phyloP scores from a whole-genome alignment of 805 yeast species.

The Myxozyma kluyveri region DNA sequence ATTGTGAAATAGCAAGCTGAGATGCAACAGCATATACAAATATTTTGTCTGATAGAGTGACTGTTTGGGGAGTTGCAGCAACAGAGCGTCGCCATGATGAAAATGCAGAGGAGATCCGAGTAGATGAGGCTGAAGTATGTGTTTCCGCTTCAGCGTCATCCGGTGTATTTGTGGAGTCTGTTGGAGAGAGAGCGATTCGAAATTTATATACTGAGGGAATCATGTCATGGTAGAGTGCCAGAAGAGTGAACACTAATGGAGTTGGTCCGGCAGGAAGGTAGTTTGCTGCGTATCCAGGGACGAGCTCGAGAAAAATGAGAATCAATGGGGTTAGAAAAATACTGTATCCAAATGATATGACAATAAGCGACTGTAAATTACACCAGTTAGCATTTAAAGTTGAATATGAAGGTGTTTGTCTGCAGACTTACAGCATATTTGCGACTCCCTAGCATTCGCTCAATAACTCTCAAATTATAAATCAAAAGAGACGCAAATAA shows the following conservation, averaged over 20 bases:
- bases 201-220: conserved; percentile 45
- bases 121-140: background rate
- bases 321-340: conserved; percentile 30
- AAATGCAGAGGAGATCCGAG: background rate
- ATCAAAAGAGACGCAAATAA: conserved; percentile 39
- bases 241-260: conserved; percentile 38
- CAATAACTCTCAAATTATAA: conserved; percentile 43
- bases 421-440: conserved; percentile 37
- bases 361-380: conserved; percentile 23
- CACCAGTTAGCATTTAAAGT: conserved; percentile 1
- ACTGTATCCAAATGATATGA: conserved; percentile 30
- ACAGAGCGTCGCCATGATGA: background rate
- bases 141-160: background rate
- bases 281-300: conserved; percentile 28
- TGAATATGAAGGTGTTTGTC: background rate
- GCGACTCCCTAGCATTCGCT: conserved; percentile 42
- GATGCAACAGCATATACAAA: conserved; percentile 38
- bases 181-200: conserved; percentile 33
- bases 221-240: conserved; percentile 40
- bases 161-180: conserved; percentile 11
- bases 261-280: conserved; percentile 41
- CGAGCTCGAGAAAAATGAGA: conserved; percentile 18
- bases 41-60: conserved; percentile 40
- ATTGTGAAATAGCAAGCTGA: conserved; percentile 39
- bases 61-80: conserved; percentile 6